Conservation (phyloP, 164 flowering plant genomes). For the Aristolochia fimbriata region DNA sequence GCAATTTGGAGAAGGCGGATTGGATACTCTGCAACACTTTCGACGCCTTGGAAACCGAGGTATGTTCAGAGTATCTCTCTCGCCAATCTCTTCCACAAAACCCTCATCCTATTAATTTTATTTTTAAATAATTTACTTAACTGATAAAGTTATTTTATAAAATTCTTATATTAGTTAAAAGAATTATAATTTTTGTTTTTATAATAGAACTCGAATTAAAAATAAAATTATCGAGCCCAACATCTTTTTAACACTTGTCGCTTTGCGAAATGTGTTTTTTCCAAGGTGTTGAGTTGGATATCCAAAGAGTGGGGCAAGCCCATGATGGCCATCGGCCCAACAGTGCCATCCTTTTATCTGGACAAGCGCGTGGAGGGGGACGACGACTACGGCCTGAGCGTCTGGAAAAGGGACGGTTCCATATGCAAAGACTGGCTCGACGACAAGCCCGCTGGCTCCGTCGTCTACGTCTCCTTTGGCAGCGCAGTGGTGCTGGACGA, state of each 20-base stretch:
- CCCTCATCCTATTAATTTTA: no score
- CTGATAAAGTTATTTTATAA: no score
- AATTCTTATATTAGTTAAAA: no score
- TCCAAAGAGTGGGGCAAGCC: slow-evolving; percentile 3
- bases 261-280: not conserved
- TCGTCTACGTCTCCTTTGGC: slow-evolving; percentile 8
- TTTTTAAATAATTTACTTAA: no score
- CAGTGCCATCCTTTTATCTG: slow-evolving; percentile 18
- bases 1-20: slow-evolving; percentile 1
- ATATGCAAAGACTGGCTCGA: slow-evolving; percentile 4
- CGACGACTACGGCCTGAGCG: slow-evolving; percentile 4
- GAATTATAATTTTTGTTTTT: no score
- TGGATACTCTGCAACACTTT: slow-evolving; percentile 16
- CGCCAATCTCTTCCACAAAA: not conserved
- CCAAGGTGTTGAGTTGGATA: slow-evolving; percentile 16
- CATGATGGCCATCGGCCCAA: slow-evolving; percentile 23
- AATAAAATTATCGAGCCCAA: no score
- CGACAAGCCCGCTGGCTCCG: not conserved
- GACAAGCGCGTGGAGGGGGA: slow-evolving; percentile 10
- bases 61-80: not conserved
- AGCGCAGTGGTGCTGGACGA: not conserved
- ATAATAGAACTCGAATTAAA: no score
- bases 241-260: no score
- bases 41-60: slow-evolving; percentile 17
- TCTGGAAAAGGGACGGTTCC: not conserved